Base-by-base conservation (phyloP, 176 grass and related monocot species). In the Ampelocalamus luodianensis region DNA sequence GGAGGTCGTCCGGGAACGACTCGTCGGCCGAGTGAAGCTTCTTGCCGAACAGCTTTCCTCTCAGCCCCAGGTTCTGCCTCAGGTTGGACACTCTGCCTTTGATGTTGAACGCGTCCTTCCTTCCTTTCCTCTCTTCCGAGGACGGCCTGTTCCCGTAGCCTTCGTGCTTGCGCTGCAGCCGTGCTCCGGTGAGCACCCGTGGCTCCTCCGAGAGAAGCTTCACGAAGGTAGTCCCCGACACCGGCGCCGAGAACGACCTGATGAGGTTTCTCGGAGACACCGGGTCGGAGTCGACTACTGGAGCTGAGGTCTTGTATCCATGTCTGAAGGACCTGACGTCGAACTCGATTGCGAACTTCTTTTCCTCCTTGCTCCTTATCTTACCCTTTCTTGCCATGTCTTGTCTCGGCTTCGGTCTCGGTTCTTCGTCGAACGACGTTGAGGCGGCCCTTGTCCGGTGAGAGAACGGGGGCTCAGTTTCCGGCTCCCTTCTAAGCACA, bases 181-280 rank as follows among this genome's bases (percentile, higher is more conserved):
- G 85, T 20, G 80, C 80, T 64, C 83, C 82, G n/a, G 60, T 82
- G 12, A 87, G 77, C 46, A 87, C 87, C 54, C 86, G 60, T 0
- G 84, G 90, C 75, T 99, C 97, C 77, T 96, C 93, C 32, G 87
- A 81, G 10, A 96, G 91, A 45, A 91, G 88, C 88, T 99, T 99
- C 74, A 87, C 90, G 78, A 96, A 96, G 55, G 86, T 83, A 17
- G 92, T 88, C 68, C 93, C 88, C 14, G 93, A 94, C 54, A 94
- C 93, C 56, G 97, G 97, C 59, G 93, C 97, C 26, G 97, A 99
- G 83, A 91, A 88, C 37, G 97, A 99, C 79, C 97, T 92, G 80
- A 94, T 55, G 4, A 99, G 88, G 67, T 94, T 95, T 40, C 88
- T 94, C 8, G 93, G 93, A 10, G 93, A 92, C 13, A 53, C 87